Base-by-base conservation (phyloP, 495 filamentous ascomycete species). In the Poronia punctata region DNA sequence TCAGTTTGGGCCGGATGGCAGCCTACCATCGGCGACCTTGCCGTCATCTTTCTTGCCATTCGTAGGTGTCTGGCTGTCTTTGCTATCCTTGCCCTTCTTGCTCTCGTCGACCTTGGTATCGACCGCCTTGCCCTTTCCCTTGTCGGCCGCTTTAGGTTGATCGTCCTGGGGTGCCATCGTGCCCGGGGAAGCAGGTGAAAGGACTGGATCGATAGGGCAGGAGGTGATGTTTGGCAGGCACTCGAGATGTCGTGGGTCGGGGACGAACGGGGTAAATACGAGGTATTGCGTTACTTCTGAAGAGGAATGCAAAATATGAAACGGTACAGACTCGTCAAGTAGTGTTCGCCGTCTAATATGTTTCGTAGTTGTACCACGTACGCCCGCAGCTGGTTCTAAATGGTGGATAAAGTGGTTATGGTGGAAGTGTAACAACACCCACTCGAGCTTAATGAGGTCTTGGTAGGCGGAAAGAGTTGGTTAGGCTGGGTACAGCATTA, bases 111-210 rank as follows among this genome's bases (percentile, higher is more conserved):
- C 56, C 57, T 84, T 85, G 43, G 67, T 73, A 40, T 81, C 75
- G 40, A 80, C 72, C 45, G 80, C 82, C 72, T 95, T 98, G 57
- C 82, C 89, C 74, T 96, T 96, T 65, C 89, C 92, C 74, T 97
- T 96, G 68, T 94, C 88, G 61, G 79, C 74, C 59, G 79, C 66
- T 64, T 83, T 86, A 61, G 83, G 75, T 73, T 79, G 75, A 68
- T 92, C 86, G 67, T 85, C 87, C 62, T 89, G 84, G 74, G 93
- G 81, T 65, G 88, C 86, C 92, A 98, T 97, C 59, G 43, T 70
- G 33, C 40, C 30, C 17, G 23, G 27, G 22, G 26, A 30, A 35
- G 30, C 30, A 40, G 23, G 20, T 28, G 27, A 25, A 30, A 18
- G 25, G 31, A 23, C 24, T 18, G 16, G 9, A 14, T 28, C 6